Percentiles rank a stretch among this genome's conserved stretches.
Evolutionary conservation across 345 rosid species (phyloP).

Genomic region (Rhizophora mangle): DNA sequence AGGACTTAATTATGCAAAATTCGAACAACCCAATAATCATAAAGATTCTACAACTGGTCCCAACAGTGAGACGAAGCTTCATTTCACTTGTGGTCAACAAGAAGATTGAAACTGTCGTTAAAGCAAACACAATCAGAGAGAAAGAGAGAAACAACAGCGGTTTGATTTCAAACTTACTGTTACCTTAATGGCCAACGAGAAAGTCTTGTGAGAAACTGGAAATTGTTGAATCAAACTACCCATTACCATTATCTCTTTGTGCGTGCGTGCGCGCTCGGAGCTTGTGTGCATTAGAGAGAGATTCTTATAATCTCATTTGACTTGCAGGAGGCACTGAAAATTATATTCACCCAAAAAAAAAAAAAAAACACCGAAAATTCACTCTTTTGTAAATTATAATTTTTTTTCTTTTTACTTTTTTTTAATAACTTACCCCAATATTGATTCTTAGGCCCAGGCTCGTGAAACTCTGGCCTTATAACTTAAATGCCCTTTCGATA

Average conservation of each 20-base stretch:
- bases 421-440: too few relatives aligned
- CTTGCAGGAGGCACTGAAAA: too few relatives aligned
- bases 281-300: too few relatives aligned
- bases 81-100: not conserved
- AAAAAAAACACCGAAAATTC: too few relatives aligned
- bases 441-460: too few relatives aligned
- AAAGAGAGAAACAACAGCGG: not conserved
- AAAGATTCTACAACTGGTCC: not conserved
- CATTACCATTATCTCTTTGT: slow-evolving; percentile 25
- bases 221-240: slow-evolving; percentile 35
- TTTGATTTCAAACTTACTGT: not conserved
- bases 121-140: not conserved
- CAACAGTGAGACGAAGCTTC: not conserved
- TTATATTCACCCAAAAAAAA: too few relatives aligned
- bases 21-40: slow-evolving; percentile 1
- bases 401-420: too few relatives aligned
- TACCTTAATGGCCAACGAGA: slow-evolving; percentile 53
- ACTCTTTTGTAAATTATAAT: too few relatives aligned
- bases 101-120: not conserved
- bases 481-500: too few relatives aligned
- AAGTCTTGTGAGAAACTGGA: slow-evolving; percentile 46
- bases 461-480: too few relatives aligned
- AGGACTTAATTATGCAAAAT: slow-evolving; percentile 2
- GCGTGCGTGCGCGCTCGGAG: too few relatives aligned
- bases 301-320: too few relatives aligned